These are phyloP conservation scores for Stagonosporopsis cucurbitacearum DNA, from an alignment of 2,329 filamentous ascomycete species.

Conservation along the genomic window DNA sequence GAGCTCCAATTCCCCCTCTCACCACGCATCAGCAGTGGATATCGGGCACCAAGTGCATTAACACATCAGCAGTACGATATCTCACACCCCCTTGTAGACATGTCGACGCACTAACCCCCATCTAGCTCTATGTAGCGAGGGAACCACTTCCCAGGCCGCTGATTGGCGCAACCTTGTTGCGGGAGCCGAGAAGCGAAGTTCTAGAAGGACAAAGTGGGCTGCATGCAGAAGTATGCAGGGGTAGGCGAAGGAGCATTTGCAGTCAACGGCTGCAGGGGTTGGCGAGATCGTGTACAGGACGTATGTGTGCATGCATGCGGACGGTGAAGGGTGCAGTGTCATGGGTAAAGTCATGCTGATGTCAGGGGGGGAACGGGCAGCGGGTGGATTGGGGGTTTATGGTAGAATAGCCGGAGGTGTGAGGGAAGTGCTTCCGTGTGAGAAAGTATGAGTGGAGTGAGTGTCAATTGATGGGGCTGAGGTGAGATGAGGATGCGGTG, in stretches of 20 bases:
- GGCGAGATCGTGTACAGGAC: slow-evolving; percentile 1
- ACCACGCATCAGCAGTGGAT: neutral
- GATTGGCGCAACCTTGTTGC: neutral
- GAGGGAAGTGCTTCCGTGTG: neutral
- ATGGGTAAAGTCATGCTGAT: no score
- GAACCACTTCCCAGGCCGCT: neutral
- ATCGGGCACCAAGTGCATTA: no score
- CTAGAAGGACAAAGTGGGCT: slow-evolving; percentile 2
- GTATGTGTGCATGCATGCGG: neutral
- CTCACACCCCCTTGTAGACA: neutral
- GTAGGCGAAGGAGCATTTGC: slow-evolving; percentile 7
- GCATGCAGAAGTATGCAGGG: neutral
- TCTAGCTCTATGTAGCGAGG: neutral
- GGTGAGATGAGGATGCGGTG: neutral
- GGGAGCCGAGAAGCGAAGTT: neutral
- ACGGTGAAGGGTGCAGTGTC: neutral
- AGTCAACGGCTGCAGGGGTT: slow-evolving; percentile 10
- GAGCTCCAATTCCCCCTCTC: neutral
- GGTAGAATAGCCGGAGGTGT: neutral
- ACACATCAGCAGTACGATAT: neutral
- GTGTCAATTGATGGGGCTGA: neutral
- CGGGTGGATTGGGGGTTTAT: no score
- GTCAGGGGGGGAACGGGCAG: neutral
- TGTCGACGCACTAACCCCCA: neutral
- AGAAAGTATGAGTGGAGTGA: neutral